Evolutionary conservation across 2,329 filamentous ascomycete genomes (phyloP).

Genomic region (Aspergillus pseudonomiae): DNA sequence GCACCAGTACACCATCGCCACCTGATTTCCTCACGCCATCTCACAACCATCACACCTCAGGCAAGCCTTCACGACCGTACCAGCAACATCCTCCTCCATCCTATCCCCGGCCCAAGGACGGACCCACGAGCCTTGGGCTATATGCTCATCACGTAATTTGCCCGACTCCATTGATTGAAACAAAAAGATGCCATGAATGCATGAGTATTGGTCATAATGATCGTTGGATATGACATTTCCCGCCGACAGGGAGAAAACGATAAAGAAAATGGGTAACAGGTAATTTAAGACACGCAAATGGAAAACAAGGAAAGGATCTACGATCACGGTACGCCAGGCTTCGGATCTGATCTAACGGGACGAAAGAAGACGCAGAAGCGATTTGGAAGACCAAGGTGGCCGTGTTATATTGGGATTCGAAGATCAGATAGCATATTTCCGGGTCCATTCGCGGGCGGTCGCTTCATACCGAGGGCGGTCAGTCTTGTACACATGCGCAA

Average conservation of each 20-base stretch:
- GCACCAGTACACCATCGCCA: constrained; percentile 12
- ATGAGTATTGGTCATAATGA: constrained; percentile 42
- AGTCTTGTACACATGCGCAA: constrained; percentile 99
- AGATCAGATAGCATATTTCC: constrained; percentile 92
- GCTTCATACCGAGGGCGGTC: constrained; percentile 94
- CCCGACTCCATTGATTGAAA: constrained; percentile 28
- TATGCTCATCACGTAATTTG: constrained; percentile 26
- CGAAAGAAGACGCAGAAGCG: constrained; percentile 30
- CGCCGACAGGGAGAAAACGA: constrained; percentile 28
- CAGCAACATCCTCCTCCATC: constrained; percentile 18
- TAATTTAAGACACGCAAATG: constrained; percentile 27
- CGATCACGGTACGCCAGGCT: constrained; percentile 44
- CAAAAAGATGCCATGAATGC: constrained; percentile 43
- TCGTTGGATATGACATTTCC: constrained; percentile 41
- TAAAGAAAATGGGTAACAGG: constrained; percentile 19
- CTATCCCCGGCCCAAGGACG: constrained; percentile 15
- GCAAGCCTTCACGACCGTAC: constrained; percentile 15
- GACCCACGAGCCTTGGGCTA: constrained; percentile 17
- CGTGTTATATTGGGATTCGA: constrained; percentile 28
- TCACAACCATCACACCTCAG: constrained; percentile 6
- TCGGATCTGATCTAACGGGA: constrained; percentile 40
- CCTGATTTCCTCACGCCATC: not conserved
- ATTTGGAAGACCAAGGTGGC: constrained; percentile 31
- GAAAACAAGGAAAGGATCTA: constrained; percentile 37
- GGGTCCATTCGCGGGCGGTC: constrained; percentile 96